Base-by-base conservation (phyloP, 371 early-diverging fungal species). In the Mucor velutinosus region DNA sequence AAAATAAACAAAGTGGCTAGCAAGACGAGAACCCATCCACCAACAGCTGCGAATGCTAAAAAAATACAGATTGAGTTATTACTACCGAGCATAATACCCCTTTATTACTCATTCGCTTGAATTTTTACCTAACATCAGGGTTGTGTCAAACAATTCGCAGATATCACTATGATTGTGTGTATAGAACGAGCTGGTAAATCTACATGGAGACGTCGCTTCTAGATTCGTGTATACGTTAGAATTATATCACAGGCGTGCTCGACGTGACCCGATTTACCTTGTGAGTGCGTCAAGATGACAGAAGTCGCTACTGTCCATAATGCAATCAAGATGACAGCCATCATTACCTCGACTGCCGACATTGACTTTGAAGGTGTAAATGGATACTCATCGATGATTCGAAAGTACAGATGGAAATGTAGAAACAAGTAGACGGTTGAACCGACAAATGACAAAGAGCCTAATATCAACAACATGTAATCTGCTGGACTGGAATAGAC, bases 11-110 rank as follows among this genome's bases (percentile, higher is more conserved):
- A 27, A 30, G 71, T 70, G 62, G 62, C 71, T 49, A 70, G 61
- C 27, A 70, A 57, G 17, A 53, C 65, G 8, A 70, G 32, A 37
- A 65, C 62, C 71, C 71, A 70, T 8, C 71, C 51, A 17, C 71
- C 71, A 15, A 70, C 66, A 21, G 62, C 71, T 21, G 66, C 62
- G 62, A 66, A 70, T 29, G 66, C 71, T 70, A 66, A 62, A 62
- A 32, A 30, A n/a, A 47, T 33, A 60, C 32, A 41, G 39, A 41
- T 47, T 53, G 23, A 51, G 27, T 55, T 21, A 35, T 37, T 35
- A 21, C 51, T 51, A 51, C 51, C 51, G 51, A 25, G 23, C 25
- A 39, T 4, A 17, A 21, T 63, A 37, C n/a, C 35, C 39, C 51
- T 21, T 37, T 3, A 37, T 51, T 39, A 35, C 49, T 35, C 1